Percentiles rank a stretch among this genome's conserved stretches.
Evolutionary conservation across 805 yeast species (phyloP).

Genomic region (Schwanniomyces pseudopolymorphus): DNA sequence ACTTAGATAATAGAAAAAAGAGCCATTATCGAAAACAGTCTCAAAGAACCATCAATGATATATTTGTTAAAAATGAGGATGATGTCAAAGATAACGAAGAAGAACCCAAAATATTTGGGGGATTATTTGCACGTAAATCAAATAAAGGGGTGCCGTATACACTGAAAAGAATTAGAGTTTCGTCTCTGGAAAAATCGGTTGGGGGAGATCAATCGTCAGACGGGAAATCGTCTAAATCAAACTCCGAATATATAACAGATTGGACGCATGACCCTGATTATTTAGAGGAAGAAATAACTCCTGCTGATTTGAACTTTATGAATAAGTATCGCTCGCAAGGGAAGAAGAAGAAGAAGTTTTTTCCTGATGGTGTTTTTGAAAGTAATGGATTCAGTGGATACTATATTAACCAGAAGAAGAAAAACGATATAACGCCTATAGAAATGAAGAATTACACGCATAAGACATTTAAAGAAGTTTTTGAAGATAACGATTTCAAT

Average conservation of each 20-base stretch:
- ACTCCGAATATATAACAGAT: conserved; percentile 3
- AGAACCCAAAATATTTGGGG: not conserved
- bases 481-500: conserved; percentile 29
- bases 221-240: conserved; percentile 4
- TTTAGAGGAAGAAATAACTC: conserved; percentile 35
- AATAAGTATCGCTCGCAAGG: conserved; percentile 10
- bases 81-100: not conserved
- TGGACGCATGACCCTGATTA: conserved; percentile 19
- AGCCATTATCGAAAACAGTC: not conserved
- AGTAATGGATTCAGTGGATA: conserved; percentile 20
- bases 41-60: not conserved
- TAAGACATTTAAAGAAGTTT: conserved; percentile 39
- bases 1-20: conserved; percentile 23
- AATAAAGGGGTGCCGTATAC: not conserved
- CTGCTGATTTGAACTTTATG: conserved; percentile 34
- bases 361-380: not conserved
- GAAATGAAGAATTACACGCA: conserved; percentile 40
- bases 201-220: conserved; percentile 5
- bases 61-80: not conserved
- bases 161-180: not conserved
- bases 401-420: conserved; percentile 36
- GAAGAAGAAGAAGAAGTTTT: not conserved
- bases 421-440: conserved; percentile 30
- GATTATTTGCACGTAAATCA: not conserved
- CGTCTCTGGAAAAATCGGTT: not conserved